These are phyloP conservation scores for Ophiostoma triangulosporum DNA, from an alignment of 2,329 filamentous ascomycete genomes.

Conservation along the genomic window DNA sequence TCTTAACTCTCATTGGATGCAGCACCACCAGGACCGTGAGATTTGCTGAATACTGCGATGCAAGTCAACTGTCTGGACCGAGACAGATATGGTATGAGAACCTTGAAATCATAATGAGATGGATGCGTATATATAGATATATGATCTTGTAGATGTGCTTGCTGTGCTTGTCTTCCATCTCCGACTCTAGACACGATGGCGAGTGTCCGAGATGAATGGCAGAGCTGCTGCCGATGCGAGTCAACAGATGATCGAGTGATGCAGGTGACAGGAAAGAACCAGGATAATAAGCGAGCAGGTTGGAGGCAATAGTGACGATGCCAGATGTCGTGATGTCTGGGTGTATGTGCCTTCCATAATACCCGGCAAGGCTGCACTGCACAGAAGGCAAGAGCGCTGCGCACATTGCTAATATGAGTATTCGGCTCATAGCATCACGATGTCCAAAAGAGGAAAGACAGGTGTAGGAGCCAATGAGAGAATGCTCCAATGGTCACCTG, in stretches of 20 bases:
- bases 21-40: not conserved
- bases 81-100: not conserved
- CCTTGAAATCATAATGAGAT: not conserved
- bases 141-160: not conserved
- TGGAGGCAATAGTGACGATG: too few relatives aligned
- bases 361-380: too few relatives aligned
- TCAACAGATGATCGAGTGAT: not conserved
- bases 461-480: too few relatives aligned
- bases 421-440: too few relatives aligned
- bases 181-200: not conserved
- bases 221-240: not conserved
- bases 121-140: not conserved
- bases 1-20: not conserved
- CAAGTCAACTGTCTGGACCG: not conserved
- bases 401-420: too few relatives aligned
- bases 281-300: not conserved
- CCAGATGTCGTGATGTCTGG: too few relatives aligned
- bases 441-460: too few relatives aligned
- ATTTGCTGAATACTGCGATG: not conserved
- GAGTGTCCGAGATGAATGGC: not conserved
- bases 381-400: too few relatives aligned
- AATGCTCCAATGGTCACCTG: too few relatives aligned
- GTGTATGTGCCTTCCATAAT: too few relatives aligned
- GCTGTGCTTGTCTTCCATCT: not conserved
- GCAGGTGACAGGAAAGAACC: not conserved